phyloP scores from a whole-genome alignment of 2,329 filamentous ascomycete genomes.

The Neoscytalidium dimidiatum region DNA sequence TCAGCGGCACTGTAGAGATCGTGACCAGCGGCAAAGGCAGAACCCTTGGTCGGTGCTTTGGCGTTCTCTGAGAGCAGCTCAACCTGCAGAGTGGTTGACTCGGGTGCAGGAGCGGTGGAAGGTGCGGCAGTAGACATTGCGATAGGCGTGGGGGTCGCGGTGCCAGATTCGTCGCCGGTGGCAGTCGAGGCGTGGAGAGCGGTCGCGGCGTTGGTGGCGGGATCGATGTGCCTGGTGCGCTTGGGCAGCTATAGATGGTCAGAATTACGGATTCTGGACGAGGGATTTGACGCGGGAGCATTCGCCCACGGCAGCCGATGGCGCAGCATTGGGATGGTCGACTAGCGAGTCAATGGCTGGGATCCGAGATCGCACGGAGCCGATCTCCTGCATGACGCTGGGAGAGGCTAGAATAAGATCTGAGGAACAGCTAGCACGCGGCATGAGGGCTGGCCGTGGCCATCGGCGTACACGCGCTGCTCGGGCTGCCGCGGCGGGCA shows the following conservation, averaged over 20 bases:
- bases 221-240: slow-evolving; percentile 68
- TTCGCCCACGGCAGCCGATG: neutral
- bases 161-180: slow-evolving; percentile 32
- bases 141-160: slow-evolving; percentile 37
- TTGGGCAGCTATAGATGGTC: slow-evolving; percentile 75
- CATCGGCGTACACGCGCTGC: neutral
- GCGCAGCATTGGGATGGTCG: neutral
- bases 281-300: neutral
- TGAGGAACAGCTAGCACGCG: neutral
- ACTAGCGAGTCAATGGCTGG: neutral
- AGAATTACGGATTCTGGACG: slow-evolving; percentile 52
- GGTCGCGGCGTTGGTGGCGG: slow-evolving; percentile 24
- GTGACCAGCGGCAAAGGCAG: slow-evolving; percentile 87
- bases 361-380: neutral
- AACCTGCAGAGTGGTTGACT: slow-evolving; percentile 64
- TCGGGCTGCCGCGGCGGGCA: slow-evolving; percentile 1
- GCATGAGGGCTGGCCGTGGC: neutral
- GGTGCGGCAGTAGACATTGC: slow-evolving; percentile 25
- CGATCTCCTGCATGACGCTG: neutral
- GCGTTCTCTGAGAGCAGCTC: slow-evolving; percentile 84
- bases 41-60: slow-evolving; percentile 84
- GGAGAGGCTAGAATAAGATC: neutral
- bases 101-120: slow-evolving; percentile 44
- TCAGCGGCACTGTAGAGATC: slow-evolving; percentile 81
- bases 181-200: slow-evolving; percentile 25